Evolutionary conservation across 352 stramenopile genomes (phyloP).

Genomic region (Phytophthora europaea): DNA sequence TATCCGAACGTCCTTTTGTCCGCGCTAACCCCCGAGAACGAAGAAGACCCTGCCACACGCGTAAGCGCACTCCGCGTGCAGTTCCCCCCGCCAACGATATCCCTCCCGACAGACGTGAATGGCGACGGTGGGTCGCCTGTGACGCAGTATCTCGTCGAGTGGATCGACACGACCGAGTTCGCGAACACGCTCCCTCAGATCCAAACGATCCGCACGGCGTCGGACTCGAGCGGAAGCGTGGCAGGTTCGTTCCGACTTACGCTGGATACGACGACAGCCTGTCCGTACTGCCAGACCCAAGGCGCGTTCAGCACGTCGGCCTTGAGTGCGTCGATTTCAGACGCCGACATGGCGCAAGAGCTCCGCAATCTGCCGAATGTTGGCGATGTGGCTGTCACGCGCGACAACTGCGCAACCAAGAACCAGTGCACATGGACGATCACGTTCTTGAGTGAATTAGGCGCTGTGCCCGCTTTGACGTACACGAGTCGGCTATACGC

Average conservation of each 20-base stretch:
- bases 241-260: constrained; percentile 81
- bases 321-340: constrained; percentile 78
- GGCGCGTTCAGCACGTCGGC: constrained; percentile 64
- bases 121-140: constrained; percentile 88
- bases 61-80: constrained; percentile 89
- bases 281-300: constrained; percentile 81
- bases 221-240: constrained; percentile 39
- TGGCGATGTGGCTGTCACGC: constrained; percentile 87
- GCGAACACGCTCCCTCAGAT: constrained; percentile 63
- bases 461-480: constrained; percentile 55
- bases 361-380: constrained; percentile 96
- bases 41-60: constrained; percentile 51
- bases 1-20: constrained; percentile 68
- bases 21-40: constrained; percentile 51
- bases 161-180: constrained; percentile 85
- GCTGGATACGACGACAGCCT: constrained; percentile 89
- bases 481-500: constrained; percentile 63
- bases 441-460: constrained; percentile 82
- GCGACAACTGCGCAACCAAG: constrained; percentile 44
- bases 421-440: constrained; percentile 85
- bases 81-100: constrained; percentile 77
- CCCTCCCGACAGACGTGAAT: constrained; percentile 65
- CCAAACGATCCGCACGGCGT: constrained; percentile 71
- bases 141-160: constrained; percentile 95
- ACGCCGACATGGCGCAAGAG: constrained; percentile 72